Percentiles rank a stretch among this genome's conserved stretches.
These are phyloP conservation scores for Phascolomyces articulosus DNA, from an alignment of 371 early-diverging fungal genomes.

Conservation along the genomic window DNA sequence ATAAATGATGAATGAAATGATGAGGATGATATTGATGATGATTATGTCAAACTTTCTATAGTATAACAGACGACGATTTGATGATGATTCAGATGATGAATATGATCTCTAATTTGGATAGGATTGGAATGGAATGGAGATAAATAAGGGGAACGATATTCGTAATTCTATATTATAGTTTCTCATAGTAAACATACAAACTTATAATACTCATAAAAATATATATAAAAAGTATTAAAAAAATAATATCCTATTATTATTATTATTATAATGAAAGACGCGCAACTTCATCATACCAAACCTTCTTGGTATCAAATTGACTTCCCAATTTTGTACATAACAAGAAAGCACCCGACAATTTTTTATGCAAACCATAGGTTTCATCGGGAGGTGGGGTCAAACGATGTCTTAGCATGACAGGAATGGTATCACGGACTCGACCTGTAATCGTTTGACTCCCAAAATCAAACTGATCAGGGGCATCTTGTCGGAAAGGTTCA, in stretches of 20 bases:
- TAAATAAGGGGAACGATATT: background rate
- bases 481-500: constrained; percentile 76
- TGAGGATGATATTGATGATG: no score
- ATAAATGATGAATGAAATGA: no score
- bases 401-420: constrained; percentile 92
- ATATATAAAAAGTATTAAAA: background rate
- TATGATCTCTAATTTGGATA: constrained; percentile 58
- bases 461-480: constrained; percentile 76
- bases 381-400: constrained; percentile 97
- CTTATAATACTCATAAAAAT: background rate
- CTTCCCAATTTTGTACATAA: constrained; percentile 88
- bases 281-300: constrained; percentile 62
- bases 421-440: constrained; percentile 86
- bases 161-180: no score
- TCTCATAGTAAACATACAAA: background rate
- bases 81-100: constrained; percentile 72
- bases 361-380: constrained; percentile 94
- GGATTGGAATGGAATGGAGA: no score
- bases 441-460: constrained; percentile 78
- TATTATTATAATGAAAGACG: background rate
- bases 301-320: constrained; percentile 67
- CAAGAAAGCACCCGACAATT: constrained; percentile 92
- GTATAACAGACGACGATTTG: constrained; percentile 65
- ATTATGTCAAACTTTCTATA: no score
- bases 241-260: background rate